Evolutionary conservation across 768 basidiomycete genomes (phyloP).

Genomic region (Agrocybe pediades): DNA sequence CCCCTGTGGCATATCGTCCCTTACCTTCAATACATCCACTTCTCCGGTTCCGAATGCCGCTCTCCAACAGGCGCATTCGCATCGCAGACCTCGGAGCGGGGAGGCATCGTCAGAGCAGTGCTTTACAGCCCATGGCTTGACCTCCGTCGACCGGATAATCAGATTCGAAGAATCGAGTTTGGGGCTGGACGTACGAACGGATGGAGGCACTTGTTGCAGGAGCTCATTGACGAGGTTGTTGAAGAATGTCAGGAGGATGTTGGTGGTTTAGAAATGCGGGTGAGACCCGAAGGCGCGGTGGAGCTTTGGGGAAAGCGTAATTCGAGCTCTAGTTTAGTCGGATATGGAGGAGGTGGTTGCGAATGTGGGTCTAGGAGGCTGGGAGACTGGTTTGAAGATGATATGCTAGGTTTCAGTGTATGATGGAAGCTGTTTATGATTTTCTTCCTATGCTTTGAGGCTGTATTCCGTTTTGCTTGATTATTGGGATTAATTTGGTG

Average conservation of each 20-base stretch:
- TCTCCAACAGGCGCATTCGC: not conserved
- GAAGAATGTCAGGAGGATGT: not conserved
- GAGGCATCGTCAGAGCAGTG: not conserved
- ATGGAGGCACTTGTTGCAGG: not conserved
- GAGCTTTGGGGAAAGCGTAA: not conserved
- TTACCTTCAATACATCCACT: not conserved
- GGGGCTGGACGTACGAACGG: not conserved
- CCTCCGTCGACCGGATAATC: not conserved
- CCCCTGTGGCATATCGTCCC: constrained; percentile 1
- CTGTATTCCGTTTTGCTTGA: too few species aligned
- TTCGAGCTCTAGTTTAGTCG: not conserved
- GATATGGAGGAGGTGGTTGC: not conserved
- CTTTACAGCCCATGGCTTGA: not conserved
- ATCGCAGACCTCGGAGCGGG: constrained; percentile 5
- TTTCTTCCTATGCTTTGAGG: not conserved
- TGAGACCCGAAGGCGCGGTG: not conserved
- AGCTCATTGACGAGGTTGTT: not conserved
- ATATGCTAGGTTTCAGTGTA: constrained; percentile 8
- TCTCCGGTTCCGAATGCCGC: not conserved
- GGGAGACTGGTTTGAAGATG: constrained; percentile 6
- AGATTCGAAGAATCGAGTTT: not conserved
- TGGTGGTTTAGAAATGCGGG: not conserved
- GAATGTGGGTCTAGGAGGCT: constrained; percentile 7
- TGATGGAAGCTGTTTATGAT: not conserved
- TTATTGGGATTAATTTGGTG: too few species aligned